Percentiles rank a stretch among this genome's conserved stretches.
Conservation (phyloP, 192 early-diverging fungal species). For the Coemansia sp. region DNA sequence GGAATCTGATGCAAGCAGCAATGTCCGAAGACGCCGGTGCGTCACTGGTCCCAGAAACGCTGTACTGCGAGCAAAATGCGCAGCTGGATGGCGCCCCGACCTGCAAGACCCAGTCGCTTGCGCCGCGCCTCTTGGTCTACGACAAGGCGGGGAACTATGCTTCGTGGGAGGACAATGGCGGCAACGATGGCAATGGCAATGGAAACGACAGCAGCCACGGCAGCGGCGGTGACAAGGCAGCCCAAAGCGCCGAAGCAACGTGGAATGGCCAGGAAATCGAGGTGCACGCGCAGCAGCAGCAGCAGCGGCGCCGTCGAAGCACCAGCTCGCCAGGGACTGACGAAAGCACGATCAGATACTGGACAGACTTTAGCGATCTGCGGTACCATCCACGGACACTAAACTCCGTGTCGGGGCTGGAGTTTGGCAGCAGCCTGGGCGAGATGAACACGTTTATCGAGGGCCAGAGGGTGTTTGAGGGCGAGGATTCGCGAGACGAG, state of each 20-base stretch:
- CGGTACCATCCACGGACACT: slow-evolving; percentile 72
- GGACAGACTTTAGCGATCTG: slow-evolving; percentile 80
- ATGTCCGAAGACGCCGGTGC: slow-evolving; percentile 49
- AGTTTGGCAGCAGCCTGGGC: slow-evolving; percentile 57
- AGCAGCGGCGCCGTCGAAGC: neutral
- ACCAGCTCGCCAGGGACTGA: neutral
- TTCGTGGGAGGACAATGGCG: slow-evolving; percentile 9
- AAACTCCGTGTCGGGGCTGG: slow-evolving; percentile 50
- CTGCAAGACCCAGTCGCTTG: slow-evolving; percentile 52
- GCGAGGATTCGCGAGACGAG: slow-evolving; percentile 26
- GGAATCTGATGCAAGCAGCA: slow-evolving; percentile 63
- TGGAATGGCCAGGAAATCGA: slow-evolving; percentile 32
- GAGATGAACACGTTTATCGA: slow-evolving; percentile 59
- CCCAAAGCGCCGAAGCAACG: neutral
- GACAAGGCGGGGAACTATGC: slow-evolving; percentile 70
- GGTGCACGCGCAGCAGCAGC: slow-evolving; percentile 26
- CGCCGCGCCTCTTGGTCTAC: slow-evolving; percentile 75
- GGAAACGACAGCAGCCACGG: neutral
- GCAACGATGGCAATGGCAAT: slow-evolving; percentile 8
- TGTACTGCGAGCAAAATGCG: slow-evolving; percentile 55
- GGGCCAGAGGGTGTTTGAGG: slow-evolving; percentile 50
- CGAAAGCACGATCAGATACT: slow-evolving; percentile 34
- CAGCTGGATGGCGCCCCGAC: slow-evolving; percentile 41
- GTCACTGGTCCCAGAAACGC: slow-evolving; percentile 57
- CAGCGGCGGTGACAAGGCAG: neutral